Percentiles rank a stretch among this genome's conserved stretches.
Evolutionary conservation across 495 filamentous ascomycete species (phyloP).

Genomic region (Neurospora hispaniola): DNA sequence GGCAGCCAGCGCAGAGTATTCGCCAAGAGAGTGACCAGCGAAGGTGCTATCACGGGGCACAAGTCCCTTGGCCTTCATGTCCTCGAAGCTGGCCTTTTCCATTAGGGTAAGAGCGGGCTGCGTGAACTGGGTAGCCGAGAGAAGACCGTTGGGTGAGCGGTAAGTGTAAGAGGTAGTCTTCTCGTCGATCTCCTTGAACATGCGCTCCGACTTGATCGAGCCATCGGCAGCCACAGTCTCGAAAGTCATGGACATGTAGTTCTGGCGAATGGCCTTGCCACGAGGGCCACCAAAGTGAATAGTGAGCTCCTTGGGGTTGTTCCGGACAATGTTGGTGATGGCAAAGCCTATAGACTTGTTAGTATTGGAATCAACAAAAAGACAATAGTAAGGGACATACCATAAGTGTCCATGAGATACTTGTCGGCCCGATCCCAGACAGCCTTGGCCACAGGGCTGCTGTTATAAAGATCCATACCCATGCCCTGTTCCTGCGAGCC

Average conservation of each 20-base stretch:
- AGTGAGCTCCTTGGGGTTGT: constrained; percentile 98
- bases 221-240: constrained; percentile 89
- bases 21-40: constrained; percentile 93
- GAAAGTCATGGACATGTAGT: constrained; percentile 99
- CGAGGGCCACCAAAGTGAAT: constrained; percentile 96
- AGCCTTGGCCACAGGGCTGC: constrained; percentile 84
- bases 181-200: constrained; percentile 95
- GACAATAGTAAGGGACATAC: constrained; percentile 37
- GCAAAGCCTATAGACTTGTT: constrained; percentile 59
- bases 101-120: constrained; percentile 95
- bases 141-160: constrained; percentile 84
- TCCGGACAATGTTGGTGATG: constrained; percentile 97
- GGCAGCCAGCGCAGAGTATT: constrained; percentile 94
- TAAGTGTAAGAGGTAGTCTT: constrained; percentile 92
- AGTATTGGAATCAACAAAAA: constrained; percentile 16
- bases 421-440: constrained; percentile 98
- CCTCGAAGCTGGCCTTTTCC: constrained; percentile 99
- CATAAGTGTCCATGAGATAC: constrained; percentile 98
- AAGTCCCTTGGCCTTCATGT: constrained; percentile 94
- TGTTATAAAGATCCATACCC: constrained; percentile 97
- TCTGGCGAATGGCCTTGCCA: constrained; percentile 92
- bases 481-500: constrained; percentile 98
- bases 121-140: constrained; percentile 97
- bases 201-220: constrained; percentile 91
- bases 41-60: constrained; percentile 95